Evolutionary conservation across 495 filamentous ascomycete species (phyloP).

Genomic region (Neurospora tetraspora): DNA sequence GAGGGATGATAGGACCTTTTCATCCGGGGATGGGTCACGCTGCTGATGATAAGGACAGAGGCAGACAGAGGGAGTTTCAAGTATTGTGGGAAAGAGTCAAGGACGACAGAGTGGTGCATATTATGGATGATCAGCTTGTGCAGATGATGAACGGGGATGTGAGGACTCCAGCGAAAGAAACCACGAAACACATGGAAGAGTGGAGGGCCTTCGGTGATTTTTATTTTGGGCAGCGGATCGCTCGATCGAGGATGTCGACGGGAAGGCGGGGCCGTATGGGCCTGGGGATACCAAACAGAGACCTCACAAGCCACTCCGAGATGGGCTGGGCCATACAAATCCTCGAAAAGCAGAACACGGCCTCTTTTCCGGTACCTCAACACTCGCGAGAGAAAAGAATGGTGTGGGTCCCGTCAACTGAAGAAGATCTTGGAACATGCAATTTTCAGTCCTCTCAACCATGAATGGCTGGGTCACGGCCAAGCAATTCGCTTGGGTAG

Average conservation of each 20-base stretch:
- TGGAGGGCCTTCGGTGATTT: constrained; percentile 11
- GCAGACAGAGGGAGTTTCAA: neutral
- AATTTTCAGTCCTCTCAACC: neutral
- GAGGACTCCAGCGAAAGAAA: constrained; percentile 2
- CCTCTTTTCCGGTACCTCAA: neutral
- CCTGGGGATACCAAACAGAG: neutral
- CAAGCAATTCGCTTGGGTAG: neutral
- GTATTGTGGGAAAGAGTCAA: neutral
- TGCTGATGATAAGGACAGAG: neutral
- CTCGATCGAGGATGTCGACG: constrained; percentile 8
- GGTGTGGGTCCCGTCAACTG: neutral
- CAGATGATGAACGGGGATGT: neutral
- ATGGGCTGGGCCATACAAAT: neutral
- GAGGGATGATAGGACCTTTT: neutral
- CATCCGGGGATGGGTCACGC: neutral
- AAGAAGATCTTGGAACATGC: neutral
- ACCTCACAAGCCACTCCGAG: neutral
- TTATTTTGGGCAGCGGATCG: constrained; percentile 3
- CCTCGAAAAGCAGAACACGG: neutral
- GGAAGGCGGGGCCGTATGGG: constrained; percentile 3
- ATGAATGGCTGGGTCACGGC: neutral
- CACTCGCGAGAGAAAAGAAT: neutral
- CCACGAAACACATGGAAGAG: constrained; percentile 11
- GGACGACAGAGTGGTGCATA: neutral
- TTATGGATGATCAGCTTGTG: neutral